Base-by-base conservation (phyloP, 768 basidiomycete species). In the Trametes punicea region DNA sequence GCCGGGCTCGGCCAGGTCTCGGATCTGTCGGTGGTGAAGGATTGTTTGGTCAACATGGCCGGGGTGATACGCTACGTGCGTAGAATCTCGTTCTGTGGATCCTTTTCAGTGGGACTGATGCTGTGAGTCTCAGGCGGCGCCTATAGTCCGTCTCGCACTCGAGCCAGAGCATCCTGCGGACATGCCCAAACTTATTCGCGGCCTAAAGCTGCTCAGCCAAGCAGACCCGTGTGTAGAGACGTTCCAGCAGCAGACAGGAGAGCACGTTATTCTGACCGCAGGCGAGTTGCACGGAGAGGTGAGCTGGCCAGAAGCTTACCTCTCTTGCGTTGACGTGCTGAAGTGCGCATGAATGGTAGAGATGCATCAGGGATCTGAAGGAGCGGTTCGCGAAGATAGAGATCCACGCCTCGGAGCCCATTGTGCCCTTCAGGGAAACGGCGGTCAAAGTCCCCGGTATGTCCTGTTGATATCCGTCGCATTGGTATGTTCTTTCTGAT, bases 181-280 rank as follows among this genome's bases (percentile, higher is more conserved):
- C 66, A 89, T 98, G 84, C 87, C 84, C 1, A 93, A 91, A 68
- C 77, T 99, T 21, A 80, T 98, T 41, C 80, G 79, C 33, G 97
- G 97, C 1, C 75, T 99, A 51, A 90, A 88, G 61, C 75, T 98
- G 11, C 82, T 99, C 30, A 89, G 87, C 62, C 95, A 98, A 67
- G 88, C 94, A 4, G 97, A 98, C 73, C 96, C 97, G 1, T 98
- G 94, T 61, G 95, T 96, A 4, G 93, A 98, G 68, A 95, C 91
- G 0, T 94, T 98, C 69, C 94, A 98, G 62, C 97, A 98, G 71
- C 84, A 92, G 64, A 97, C 95, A 0, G 97, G 97, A 29, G 97
- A 99, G 69, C 89, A 97, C 69, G 97, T 99, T 53, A 97, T 99
- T 60, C 72, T 98, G 57, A 91, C 91, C 2, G 97, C 97, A 1